Base-by-base conservation (phyloP, 768 basidiomycete genomes). In the Hortiboletus campestris region DNA sequence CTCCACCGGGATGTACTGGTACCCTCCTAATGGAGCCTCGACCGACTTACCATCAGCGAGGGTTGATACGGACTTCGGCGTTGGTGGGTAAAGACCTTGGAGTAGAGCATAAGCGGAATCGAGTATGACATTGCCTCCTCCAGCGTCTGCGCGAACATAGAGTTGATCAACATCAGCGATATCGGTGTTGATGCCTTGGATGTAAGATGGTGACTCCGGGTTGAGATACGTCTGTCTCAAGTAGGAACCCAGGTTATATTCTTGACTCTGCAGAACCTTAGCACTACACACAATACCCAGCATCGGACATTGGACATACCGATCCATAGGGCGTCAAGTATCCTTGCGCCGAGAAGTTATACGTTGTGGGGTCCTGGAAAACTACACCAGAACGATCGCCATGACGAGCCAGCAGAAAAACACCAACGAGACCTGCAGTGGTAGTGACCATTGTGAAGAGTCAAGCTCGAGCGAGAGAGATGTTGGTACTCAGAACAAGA, bases 61-160 rank as follows among this genome's bases (percentile, higher is more conserved):
- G 12, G 76, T 78, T 54, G 85, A 85, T 60, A 78, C 82, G 68
- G 86, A 85, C 50, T 80, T 75, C 8, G 75, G 67, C 56, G 80
- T 88, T 6, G 91, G 89, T 13, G 91, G 91, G 78, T 87, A 91
- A 47, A 94, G 78, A 35, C 91, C 91, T 67, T 94, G 93, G 40
- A 91, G 79, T 38, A 92, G 75, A 14, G 91, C 90, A 57, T 87
- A 86, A 17, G 90, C 85, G 9, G 88, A 88, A 77, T 94, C 89
- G 72, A 89, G 87, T 60, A 91, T 89, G 44, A 86, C 85, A 22
- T 84, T 79, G 48, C 91, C 91, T 71, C 25, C 25, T 43, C 90
- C 90, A 45, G 84, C 84, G 72, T 93, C 91, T 64, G 88, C 89
- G 57, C 84, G 85, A 51, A 88, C 80, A 61, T 81, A 84, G 57